Evolutionary conservation across 2,329 filamentous ascomycete species (phyloP), one percentile per base, ranked within the genome.

Genomic region (Colletotrichum sp.): DNA sequence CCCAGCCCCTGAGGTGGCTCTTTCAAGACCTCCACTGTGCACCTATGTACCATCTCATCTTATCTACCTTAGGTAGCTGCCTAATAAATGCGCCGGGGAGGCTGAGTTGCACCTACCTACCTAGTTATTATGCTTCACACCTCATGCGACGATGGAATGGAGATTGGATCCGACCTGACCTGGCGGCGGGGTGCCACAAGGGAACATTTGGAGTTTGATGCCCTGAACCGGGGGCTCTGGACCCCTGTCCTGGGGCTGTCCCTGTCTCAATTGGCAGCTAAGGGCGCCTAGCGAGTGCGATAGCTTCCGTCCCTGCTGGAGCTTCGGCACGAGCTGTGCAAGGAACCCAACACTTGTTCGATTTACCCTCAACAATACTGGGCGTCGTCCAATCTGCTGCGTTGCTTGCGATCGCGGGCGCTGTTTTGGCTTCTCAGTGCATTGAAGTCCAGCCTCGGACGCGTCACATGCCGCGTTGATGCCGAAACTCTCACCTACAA

Each of bases 231-330:
- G 58, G 34, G 43, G 8, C 28, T n/a, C 62, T 26, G 24, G 6
- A 36, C 36, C 60, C 60, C 43, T 36, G 67, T 48, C 66, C 56
- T 73, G 66, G 71, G 30, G 60, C 71, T 73, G 58, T 65, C 34
- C 24, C 58, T 70, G 71, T 70, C 24, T 70, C 71, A 34, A 73
- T 52, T 21, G 24, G 24, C n/a, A 36, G 60, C n/a, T 13, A 24
- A 36, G 15, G 38, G 26, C 34, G 15, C 12, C 16, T 26, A 28
- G 43, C 58, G 18, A 65, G 56, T 70, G 43, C 66, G 56, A 64
- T 52, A 48, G 30, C 66, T 65, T 32, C 28, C 64, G 24, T 28
- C 28, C 71, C 43, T 52, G 48, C 36, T 48, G 26, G 68, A 61
- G 60, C 58, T 52, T 48, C 71, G 60, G 55, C 60, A 38, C 68